Evolutionary conservation across 202 grass and related monocot species (phyloP).

Genomic region (Digitaria exilis): DNA sequence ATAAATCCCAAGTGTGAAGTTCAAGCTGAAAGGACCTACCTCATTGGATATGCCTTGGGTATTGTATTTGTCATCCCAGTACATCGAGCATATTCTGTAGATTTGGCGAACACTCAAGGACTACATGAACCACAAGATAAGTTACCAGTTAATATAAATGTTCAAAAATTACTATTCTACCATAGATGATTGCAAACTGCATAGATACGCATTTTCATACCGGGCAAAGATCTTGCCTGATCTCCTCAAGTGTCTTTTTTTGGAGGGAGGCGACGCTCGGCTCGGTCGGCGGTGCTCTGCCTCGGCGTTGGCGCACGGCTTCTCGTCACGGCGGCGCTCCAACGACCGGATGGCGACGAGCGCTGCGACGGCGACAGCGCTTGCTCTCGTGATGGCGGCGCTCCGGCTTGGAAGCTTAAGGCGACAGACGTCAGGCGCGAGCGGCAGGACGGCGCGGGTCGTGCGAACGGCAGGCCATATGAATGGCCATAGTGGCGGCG

Average conservation of each 20-base stretch:
- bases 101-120: conserved; percentile 93
- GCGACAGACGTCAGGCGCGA: too few relatives aligned
- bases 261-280: too few relatives aligned
- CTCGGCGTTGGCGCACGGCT: too few relatives aligned
- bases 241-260: conserved; percentile 90
- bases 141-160: background rate
- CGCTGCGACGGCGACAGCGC: too few relatives aligned
- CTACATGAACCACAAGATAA: conserved; percentile 41
- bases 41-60: conserved; percentile 82
- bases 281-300: too few relatives aligned
- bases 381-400: too few relatives aligned
- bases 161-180: conserved; percentile 1
- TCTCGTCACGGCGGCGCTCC: too few relatives aligned
- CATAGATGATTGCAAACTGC: background rate
- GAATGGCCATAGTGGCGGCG: too few relatives aligned
- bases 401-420: too few relatives aligned
- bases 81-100: conserved; percentile 97
- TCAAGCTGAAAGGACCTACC: conserved; percentile 42
- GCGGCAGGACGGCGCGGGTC: too few relatives aligned
- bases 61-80: conserved; percentile 96
- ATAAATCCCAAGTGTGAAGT: background rate
- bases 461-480: too few relatives aligned
- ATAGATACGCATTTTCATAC: conserved; percentile 55
- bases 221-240: conserved; percentile 92
- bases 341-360: too few relatives aligned